Percentiles rank a stretch among this genome's conserved stretches.
Evolutionary conservation across 169 alveolate genomes (phyloP).

Genomic region (Cryptosporidium ryanae): DNA sequence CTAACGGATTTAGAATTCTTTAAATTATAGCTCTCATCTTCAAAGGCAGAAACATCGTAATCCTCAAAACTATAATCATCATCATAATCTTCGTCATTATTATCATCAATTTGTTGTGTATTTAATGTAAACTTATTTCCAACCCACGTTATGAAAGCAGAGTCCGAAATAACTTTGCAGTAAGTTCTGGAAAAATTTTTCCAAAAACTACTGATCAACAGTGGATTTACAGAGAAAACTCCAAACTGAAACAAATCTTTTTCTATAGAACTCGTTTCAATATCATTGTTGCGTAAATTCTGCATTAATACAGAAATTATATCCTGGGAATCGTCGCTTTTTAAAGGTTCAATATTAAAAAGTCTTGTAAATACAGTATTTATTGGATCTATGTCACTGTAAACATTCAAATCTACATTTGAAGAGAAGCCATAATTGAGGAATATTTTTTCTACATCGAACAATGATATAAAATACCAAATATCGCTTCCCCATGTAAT

Average conservation of each 20-base stretch:
- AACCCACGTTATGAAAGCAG: slow-evolving; percentile 50
- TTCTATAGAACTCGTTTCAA: slow-evolving; percentile 21
- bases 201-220: slow-evolving; percentile 16
- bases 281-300: slow-evolving; percentile 2
- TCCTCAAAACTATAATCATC: no score
- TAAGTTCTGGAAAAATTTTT: background rate
- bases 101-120: background rate
- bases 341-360: slow-evolving; percentile 20
- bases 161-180: slow-evolving; percentile 22
- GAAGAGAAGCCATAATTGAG: background rate
- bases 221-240: slow-evolving; percentile 30
- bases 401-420: background rate
- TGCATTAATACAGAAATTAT: slow-evolving; percentile 24
- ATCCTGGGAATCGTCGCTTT: slow-evolving; percentile 13
- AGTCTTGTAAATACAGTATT: slow-evolving; percentile 23
- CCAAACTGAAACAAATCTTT: slow-evolving; percentile 57
- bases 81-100: background rate
- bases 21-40: no score
- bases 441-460: slow-evolving; percentile 10
- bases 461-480: slow-evolving; percentile 21
- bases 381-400: background rate
- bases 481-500: slow-evolving; percentile 54
- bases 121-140: slow-evolving; percentile 36
- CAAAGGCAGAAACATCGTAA: no score
- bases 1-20: background rate